These are phyloP conservation scores for Plantago elongata DNA, from an alignment of 257 asterid species.

Conservation along the genomic window DNA sequence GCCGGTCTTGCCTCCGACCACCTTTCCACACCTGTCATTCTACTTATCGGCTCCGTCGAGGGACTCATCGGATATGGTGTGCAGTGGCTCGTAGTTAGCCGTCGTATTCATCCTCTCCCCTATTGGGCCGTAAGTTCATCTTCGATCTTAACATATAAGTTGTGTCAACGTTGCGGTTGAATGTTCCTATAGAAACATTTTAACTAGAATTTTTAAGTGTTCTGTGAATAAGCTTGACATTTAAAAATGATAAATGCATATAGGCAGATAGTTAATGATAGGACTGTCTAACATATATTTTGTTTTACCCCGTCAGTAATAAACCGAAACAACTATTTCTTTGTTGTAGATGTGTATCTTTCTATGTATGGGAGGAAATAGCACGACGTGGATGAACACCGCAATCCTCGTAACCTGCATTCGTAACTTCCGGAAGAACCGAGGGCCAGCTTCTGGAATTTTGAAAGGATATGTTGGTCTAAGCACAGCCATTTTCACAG, in stretches of 20 bases:
- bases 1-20: slow-evolving; percentile 95
- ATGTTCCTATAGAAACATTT: too few species aligned
- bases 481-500: slow-evolving; percentile 58
- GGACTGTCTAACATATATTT: too few species aligned
- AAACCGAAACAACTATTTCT: background rate
- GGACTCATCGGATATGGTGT: slow-evolving; percentile 94
- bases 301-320: too few species aligned
- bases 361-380: slow-evolving; percentile 58
- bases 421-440: slow-evolving; percentile 58
- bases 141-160: too few species aligned
- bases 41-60: slow-evolving; percentile 76
- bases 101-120: slow-evolving; percentile 77
- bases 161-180: too few species aligned
- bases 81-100: slow-evolving; percentile 94
- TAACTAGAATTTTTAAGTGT: too few species aligned
- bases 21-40: slow-evolving; percentile 57
- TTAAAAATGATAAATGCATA: too few species aligned
- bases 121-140: slow-evolving; percentile 61
- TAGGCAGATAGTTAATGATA: too few species aligned
- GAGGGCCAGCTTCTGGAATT: slow-evolving; percentile 70
- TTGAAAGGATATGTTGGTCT: slow-evolving; percentile 66
- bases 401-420: slow-evolving; percentile 53
- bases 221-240: too few species aligned
- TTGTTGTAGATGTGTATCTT: slow-evolving; percentile 53
- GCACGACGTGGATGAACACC: slow-evolving; percentile 65